Conservation (phyloP, 2,329 filamentous ascomycete genomes). For the Fusarium scirpi region DNA sequence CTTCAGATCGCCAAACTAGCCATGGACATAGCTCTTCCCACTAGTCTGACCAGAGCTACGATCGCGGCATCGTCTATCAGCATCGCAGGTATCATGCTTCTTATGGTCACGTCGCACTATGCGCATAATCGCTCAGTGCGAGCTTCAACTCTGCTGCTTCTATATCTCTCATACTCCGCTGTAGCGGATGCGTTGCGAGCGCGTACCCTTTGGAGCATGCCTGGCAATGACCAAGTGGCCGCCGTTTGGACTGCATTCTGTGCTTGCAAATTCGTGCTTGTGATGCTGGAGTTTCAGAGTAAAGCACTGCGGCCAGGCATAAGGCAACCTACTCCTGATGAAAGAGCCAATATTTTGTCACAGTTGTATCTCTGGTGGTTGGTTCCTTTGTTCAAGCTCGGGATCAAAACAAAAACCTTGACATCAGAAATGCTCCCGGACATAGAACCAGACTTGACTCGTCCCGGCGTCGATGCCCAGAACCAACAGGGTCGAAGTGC, state of each 20-base stretch:
- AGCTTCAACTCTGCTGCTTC: background rate
- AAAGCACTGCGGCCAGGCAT: background rate
- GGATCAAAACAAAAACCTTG: background rate
- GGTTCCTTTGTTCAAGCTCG: background rate
- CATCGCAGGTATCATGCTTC: background rate
- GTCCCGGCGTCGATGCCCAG: rapidly evolving
- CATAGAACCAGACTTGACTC: background rate
- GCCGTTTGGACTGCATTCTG: background rate
- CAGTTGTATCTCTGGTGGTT: background rate
- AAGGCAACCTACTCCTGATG: background rate
- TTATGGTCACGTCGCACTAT: background rate
- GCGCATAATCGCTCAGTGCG: background rate
- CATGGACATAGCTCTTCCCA: no score
- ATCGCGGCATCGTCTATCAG: background rate
- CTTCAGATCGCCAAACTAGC: no score
- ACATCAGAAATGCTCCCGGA: background rate
- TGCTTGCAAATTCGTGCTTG: background rate
- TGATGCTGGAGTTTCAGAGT: background rate
- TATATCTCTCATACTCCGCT: background rate
- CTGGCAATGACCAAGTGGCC: background rate
- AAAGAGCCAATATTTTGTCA: background rate
- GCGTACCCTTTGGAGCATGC: background rate
- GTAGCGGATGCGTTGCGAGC: background rate
- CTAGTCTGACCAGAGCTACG: background rate
- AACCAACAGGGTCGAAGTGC: no score